Percentiles rank a stretch among this genome's conserved stretches.
These are phyloP conservation scores for Kodamaea leandrae DNA, from an alignment of 805 yeast species.

Conservation along the genomic window DNA sequence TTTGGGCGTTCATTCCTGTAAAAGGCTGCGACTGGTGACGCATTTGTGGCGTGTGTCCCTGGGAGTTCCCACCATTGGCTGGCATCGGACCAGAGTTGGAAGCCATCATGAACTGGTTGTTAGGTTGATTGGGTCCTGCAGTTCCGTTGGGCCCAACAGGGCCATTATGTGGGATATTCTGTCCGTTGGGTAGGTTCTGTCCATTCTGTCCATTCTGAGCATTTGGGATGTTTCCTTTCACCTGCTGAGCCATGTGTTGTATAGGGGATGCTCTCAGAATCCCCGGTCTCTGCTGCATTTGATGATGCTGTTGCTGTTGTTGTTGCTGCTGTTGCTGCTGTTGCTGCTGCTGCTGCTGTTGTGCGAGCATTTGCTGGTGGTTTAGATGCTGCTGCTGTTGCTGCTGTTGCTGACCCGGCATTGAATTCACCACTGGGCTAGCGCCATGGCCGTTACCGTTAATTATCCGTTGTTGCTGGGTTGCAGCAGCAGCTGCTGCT, in stretches of 20 bases:
- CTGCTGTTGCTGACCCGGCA: slow-evolving; percentile 7
- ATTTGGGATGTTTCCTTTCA: neutral
- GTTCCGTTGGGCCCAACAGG: slow-evolving; percentile 3
- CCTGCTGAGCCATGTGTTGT: slow-evolving; percentile 15
- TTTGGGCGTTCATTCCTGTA: slow-evolving; percentile 7
- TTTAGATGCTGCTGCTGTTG: slow-evolving; percentile 7
- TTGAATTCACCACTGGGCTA: slow-evolving; percentile 8
- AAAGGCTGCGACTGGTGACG: slow-evolving; percentile 22
- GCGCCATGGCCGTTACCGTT: slow-evolving; percentile 7
- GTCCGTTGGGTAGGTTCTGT: neutral
- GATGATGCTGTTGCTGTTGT: slow-evolving; percentile 14
- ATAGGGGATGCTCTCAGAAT: slow-evolving; percentile 22
- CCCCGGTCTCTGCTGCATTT: slow-evolving; percentile 13
- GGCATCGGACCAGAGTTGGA: slow-evolving; percentile 27
- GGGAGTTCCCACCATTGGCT: slow-evolving; percentile 19
- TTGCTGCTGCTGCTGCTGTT: slow-evolving; percentile 7
- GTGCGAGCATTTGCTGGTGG: slow-evolving; percentile 8
- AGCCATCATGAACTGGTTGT: slow-evolving; percentile 13
- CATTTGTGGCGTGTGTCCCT: slow-evolving; percentile 32
- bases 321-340: slow-evolving; percentile 11
- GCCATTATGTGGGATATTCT: neutral
- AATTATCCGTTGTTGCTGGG: slow-evolving; percentile 6
- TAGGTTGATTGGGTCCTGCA: slow-evolving; percentile 10
- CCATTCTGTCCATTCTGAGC: slow-evolving; percentile 1
- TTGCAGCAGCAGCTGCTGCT: slow-evolving; percentile 2